phyloP scores from a whole-genome alignment of 2,329 filamentous ascomycete genomes.

The Penicillium hesseltinei region DNA sequence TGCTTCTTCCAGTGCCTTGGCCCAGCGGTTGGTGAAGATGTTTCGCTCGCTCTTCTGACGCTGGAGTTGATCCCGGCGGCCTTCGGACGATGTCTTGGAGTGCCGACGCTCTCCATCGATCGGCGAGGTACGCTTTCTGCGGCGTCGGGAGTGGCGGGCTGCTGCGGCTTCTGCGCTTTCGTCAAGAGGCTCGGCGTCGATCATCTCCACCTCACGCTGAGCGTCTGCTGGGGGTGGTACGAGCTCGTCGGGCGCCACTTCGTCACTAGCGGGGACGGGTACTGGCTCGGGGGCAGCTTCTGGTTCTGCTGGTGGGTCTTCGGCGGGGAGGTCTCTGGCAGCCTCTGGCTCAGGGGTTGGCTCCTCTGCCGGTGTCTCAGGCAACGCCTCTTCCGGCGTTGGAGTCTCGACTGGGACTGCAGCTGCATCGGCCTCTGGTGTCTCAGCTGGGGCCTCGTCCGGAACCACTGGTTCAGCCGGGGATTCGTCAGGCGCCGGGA shows the following conservation, averaged over 20 bases:
- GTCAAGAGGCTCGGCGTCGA: not conserved
- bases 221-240: constrained; percentile 1
- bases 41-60: constrained; percentile 35
- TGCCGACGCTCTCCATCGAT: constrained; percentile 34
- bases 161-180: constrained; percentile 13
- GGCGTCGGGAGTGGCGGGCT: constrained; percentile 26
- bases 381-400: not conserved
- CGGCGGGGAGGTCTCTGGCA: constrained; percentile 4
- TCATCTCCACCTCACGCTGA: not conserved
- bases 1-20: constrained; percentile 37
- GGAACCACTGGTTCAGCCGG: constrained; percentile 7
- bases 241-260: constrained; percentile 7
- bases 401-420: constrained; percentile 2
- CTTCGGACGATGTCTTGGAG: constrained; percentile 40
- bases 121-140: constrained; percentile 32
- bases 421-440: constrained; percentile 7
- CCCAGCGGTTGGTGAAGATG: constrained; percentile 36
- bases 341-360: constrained; percentile 1
- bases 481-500: constrained; percentile 8
- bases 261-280: constrained; percentile 9
- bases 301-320: constrained; percentile 8
- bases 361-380: constrained; percentile 7
- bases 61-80: constrained; percentile 27
- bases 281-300: constrained; percentile 11
- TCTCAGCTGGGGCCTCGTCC: constrained; percentile 7